Evolutionary conservation across 75 land plant genomes (phyloP), one percentile per base, ranked within the genome.

Genomic region (Pseudotsuga menziesii): DNA sequence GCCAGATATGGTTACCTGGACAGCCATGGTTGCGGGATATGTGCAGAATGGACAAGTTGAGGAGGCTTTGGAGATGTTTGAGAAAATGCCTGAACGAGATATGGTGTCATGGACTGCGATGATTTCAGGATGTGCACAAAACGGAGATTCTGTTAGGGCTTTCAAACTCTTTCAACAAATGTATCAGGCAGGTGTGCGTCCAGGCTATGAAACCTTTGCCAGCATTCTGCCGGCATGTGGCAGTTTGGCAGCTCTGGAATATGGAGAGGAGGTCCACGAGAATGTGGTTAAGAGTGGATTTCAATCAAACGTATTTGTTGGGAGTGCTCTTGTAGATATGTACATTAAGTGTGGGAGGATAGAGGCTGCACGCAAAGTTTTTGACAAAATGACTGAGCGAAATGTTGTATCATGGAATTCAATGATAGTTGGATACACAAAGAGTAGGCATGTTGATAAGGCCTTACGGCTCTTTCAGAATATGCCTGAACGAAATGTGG

Each of bases 131-230:
- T 80, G 57, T 44, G 74, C 48, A 22, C 72, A 64, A n/a, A 39
- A 63, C 64, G 72, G 69, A 48, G 61, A n/a, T 56, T 79, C 85
- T 0, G 66, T 71, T 72, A 82, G 80, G 14, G 95, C 92, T 4
- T 56, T 92, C 61, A 80, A 83, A 32, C 74, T 88, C 27, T 90
- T 92, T 72, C 57, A 66, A 1, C 59, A 78, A 44, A 90, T 90
- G 94, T 72, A 72, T 56, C 13, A 77, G 12, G 83, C 74, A 55
- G 76, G 61, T 39, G 22, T n/a, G 9, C 9, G 54, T 12, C 54
- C 54, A 1, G 54, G 54, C 12, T 48, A 12, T 2, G 54, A 48
- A 48, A 48, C 54, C 9, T 48, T 48, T 9, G 54, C 54, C 12
- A 48, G 61, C 9, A 5, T 59, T 59, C 22, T 17, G 9, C 23